Conservation (phyloP, 2,329 filamentous ascomycete species). For the Ilyonectria mors-panacis region DNA sequence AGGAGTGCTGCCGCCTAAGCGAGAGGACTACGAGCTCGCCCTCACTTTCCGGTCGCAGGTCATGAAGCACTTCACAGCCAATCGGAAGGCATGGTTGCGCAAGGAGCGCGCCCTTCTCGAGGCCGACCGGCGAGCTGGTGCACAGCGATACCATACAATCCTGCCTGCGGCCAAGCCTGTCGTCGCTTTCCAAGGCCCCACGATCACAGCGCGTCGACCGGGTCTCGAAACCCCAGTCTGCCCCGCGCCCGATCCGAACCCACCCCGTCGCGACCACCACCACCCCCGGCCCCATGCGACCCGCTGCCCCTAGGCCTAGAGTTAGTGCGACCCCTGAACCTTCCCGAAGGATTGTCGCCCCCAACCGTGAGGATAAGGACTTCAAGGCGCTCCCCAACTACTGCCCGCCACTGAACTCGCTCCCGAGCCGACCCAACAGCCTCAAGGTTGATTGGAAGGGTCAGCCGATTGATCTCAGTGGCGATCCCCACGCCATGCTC, state of each 20-base stretch:
- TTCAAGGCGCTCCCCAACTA: slow-evolving; percentile 80
- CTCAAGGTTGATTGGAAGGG: slow-evolving; percentile 93
- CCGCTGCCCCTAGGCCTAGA: slow-evolving; percentile 47
- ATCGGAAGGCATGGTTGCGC: slow-evolving; percentile 64
- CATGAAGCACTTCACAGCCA: slow-evolving; percentile 59
- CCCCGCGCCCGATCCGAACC: slow-evolving; percentile 55
- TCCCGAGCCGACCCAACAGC: slow-evolving; percentile 76
- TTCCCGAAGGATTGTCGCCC: slow-evolving; percentile 67
- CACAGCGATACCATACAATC: slow-evolving; percentile 56
- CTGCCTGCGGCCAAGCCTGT: slow-evolving; percentile 59
- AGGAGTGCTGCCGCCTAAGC: slow-evolving; percentile 62
- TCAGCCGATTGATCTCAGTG: slow-evolving; percentile 80
- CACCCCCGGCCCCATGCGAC: slow-evolving; percentile 47
- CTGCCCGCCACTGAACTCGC: slow-evolving; percentile 77
- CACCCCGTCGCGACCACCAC: slow-evolving; percentile 38
- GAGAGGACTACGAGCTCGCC: slow-evolving; percentile 68
- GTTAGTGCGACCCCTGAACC: slow-evolving; percentile 66
- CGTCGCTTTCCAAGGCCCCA: slow-evolving; percentile 44
- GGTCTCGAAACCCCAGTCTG: slow-evolving; percentile 54
- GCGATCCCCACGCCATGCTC: slow-evolving; percentile 77
- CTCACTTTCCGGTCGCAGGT: slow-evolving; percentile 69
- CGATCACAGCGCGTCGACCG: slow-evolving; percentile 52
- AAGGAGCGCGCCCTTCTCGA: slow-evolving; percentile 66
- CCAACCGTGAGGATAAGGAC: slow-evolving; percentile 86
- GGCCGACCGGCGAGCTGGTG: slow-evolving; percentile 62